These are phyloP conservation scores for Wickerhamomyces tratensis DNA, from an alignment of 805 yeast species.

Conservation along the genomic window DNA sequence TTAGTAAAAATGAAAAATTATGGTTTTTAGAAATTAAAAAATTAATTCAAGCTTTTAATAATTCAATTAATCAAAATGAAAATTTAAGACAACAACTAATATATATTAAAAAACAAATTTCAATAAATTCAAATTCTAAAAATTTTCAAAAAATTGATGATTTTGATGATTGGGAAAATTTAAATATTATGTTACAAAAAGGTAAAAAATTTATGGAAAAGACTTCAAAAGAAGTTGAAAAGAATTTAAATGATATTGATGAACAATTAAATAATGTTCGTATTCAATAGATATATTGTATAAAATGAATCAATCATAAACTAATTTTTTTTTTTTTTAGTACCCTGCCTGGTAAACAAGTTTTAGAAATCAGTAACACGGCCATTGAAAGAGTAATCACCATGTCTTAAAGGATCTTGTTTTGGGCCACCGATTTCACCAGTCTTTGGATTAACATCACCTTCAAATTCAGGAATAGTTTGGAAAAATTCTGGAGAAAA, in stretches of 20 bases:
- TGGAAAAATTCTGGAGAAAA: conserved; percentile 63
- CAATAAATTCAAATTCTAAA: conserved; percentile 6
- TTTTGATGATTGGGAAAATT: conserved; percentile 20
- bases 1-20: conserved; percentile 29
- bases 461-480: conserved; percentile 91
- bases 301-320: background rate
- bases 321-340: background rate
- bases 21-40: conserved; percentile 36
- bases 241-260: conserved; percentile 13
- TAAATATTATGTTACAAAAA: conserved; percentile 21
- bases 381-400: conserved; percentile 93
- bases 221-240: conserved; percentile 9
- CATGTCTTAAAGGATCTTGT: conserved; percentile 88
- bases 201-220: conserved; percentile 20
- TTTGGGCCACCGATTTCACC: conserved; percentile 98
- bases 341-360: too few species aligned
- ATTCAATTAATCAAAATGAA: conserved; percentile 18
- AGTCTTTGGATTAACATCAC: conserved; percentile 84
- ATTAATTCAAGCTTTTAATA: conserved; percentile 22
- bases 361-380: conserved; percentile 85
- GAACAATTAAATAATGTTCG: background rate
- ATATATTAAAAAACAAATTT: conserved; percentile 16
- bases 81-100: conserved; percentile 19
- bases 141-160: too few species aligned
- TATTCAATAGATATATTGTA: too few species aligned